Conservation (phyloP, 108 stramenopile genomes). For the Aurantiochytrium sp. region DNA sequence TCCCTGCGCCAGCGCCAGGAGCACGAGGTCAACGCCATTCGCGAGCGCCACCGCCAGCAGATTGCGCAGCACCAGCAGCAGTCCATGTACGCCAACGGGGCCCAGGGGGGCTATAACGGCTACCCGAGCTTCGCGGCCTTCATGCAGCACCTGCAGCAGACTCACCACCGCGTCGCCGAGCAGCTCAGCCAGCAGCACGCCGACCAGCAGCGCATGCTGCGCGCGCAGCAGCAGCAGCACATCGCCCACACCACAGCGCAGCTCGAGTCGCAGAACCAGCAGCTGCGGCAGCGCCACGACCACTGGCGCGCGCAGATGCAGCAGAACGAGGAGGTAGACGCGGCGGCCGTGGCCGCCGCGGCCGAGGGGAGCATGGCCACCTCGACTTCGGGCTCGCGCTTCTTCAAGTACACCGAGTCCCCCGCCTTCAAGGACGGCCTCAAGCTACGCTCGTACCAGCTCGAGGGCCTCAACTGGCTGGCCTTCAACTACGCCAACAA, state of each 20-base stretch:
- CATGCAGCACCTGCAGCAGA: not conserved
- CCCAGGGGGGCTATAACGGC: not conserved
- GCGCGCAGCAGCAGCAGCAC: not conserved
- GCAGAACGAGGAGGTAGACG: not conserved
- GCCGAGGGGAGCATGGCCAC: not conserved
- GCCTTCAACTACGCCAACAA: slow-evolving; percentile 69
- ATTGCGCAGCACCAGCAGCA: not conserved
- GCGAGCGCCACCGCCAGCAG: not conserved
- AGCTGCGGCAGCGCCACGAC: not conserved
- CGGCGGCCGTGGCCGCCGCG: not conserved
- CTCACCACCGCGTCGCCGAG: not conserved
- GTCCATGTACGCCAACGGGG: not conserved
- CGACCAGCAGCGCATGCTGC: not conserved
- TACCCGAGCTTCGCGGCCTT: not conserved
- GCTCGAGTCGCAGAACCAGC: not conserved
- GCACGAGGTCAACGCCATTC: not conserved
- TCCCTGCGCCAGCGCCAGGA: not conserved
- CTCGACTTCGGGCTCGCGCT: not conserved
- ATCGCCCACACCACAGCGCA: not conserved
- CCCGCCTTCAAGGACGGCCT: slow-evolving; percentile 1
- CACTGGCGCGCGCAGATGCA: not conserved
- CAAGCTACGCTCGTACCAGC: slow-evolving; percentile 81
- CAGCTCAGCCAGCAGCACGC: not conserved
- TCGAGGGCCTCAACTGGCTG: slow-evolving; percentile 86
- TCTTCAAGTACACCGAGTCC: not conserved